Evolutionary conservation across 495 filamentous ascomycete species (phyloP).

Genomic region (Poronia punctata): DNA sequence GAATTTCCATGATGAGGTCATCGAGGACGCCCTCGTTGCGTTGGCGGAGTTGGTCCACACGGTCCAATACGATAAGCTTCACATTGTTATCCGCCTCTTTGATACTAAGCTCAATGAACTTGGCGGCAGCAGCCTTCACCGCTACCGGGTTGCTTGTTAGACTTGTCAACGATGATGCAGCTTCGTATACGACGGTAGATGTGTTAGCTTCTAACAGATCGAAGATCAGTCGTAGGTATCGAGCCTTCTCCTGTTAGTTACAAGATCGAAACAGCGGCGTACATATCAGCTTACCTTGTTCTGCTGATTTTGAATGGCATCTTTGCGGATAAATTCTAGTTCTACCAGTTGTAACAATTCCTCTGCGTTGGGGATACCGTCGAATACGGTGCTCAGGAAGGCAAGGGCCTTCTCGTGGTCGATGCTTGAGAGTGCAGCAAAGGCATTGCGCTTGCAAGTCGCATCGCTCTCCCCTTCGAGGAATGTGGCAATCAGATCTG

Average conservation of each 20-base stretch:
- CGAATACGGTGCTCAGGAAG: constrained; percentile 86
- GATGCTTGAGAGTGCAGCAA: constrained; percentile 82
- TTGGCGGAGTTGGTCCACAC: constrained; percentile 82
- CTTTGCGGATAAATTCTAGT: constrained; percentile 94
- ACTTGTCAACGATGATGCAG: constrained; percentile 91
- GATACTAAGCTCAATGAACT: constrained; percentile 94
- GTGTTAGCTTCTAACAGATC: constrained; percentile 90
- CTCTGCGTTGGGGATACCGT: constrained; percentile 88
- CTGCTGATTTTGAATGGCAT: constrained; percentile 87
- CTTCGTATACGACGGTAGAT: constrained; percentile 95
- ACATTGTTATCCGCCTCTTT: constrained; percentile 99
- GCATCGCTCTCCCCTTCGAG: constrained; percentile 86
- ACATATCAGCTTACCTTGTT: constrained; percentile 62
- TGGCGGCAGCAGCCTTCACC: constrained; percentile 90
- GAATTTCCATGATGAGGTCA: constrained; percentile 95
- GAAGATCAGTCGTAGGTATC: constrained; percentile 91
- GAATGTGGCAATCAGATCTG: constrained; percentile 86
- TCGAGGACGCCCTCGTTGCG: constrained; percentile 92
- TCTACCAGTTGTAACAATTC: constrained; percentile 90
- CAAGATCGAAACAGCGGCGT: constrained; percentile 14
- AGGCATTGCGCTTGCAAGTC: constrained; percentile 98
- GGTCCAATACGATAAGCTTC: constrained; percentile 94
- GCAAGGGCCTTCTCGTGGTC: constrained; percentile 88
- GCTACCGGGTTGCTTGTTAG: constrained; percentile 95
- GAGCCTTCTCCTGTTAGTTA: constrained; percentile 49